Evolutionary conservation across 768 basidiomycete genomes (phyloP).

Genomic region (Royoungia palumana): DNA sequence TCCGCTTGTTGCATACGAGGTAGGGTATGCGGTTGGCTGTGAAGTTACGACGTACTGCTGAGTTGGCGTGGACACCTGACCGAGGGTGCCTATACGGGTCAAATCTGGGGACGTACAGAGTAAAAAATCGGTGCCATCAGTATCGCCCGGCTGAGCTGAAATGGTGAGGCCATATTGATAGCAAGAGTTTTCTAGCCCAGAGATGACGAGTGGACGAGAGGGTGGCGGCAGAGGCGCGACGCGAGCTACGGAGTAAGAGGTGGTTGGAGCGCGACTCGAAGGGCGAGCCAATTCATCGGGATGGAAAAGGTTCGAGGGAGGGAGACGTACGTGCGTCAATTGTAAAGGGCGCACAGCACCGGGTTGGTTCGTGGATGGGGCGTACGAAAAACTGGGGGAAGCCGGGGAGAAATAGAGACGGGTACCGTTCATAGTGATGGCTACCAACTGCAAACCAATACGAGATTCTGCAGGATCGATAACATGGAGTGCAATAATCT

Average conservation of each 20-base stretch:
- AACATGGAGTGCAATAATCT: conserved; percentile 67
- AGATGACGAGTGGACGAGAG: conserved; percentile 56
- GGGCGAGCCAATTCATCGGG: conserved; percentile 64
- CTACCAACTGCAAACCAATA: conserved; percentile 70
- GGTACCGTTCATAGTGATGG: conserved; percentile 76
- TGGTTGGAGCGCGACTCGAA: conserved; percentile 41
- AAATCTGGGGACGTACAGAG: conserved; percentile 76
- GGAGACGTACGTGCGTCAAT: conserved; percentile 75
- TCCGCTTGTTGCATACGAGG: conserved; percentile 39
- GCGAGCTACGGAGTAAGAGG: conserved; percentile 48
- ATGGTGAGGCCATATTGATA: conserved; percentile 67
- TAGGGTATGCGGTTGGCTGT: conserved; percentile 37
- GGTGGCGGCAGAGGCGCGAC: conserved; percentile 40
- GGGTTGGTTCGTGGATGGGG: conserved; percentile 28
- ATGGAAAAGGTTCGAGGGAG: conserved; percentile 71
- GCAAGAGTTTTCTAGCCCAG: conserved; percentile 57
- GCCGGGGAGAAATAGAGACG: conserved; percentile 79
- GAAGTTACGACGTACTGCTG: conserved; percentile 36
- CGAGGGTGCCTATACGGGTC: conserved; percentile 65
- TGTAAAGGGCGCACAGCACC: conserved; percentile 46
- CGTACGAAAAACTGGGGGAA: conserved; percentile 46
- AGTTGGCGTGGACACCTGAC: conserved; percentile 51
- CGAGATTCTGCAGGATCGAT: conserved; percentile 66
- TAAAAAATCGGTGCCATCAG: conserved; percentile 69
- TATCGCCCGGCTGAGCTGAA: conserved; percentile 71